Percentiles rank a stretch among this genome's conserved stretches.
Evolutionary conservation across 2,329 filamentous ascomycete species (phyloP).

Genomic region (Fusarium musae): DNA sequence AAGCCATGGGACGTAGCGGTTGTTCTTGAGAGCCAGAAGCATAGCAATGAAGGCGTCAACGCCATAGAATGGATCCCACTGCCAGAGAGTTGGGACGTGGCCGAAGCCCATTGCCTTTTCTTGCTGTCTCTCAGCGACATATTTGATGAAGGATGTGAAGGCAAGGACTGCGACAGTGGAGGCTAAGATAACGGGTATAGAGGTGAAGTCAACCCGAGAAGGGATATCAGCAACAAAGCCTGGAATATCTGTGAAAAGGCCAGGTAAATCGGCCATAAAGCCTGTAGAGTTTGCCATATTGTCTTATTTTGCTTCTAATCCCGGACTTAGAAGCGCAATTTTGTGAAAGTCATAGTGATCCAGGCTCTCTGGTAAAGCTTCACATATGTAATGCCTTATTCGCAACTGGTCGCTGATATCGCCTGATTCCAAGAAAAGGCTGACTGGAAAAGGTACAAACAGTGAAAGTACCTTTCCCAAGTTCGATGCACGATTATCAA

Average conservation of each 20-base stretch:
- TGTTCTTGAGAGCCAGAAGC: slow-evolving; percentile 2
- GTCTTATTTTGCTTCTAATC: not conserved
- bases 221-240: not conserved
- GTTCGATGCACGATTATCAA: not conserved
- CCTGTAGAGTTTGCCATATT: not conserved
- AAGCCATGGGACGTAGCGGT: slow-evolving; percentile 6
- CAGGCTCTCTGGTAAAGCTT: not conserved
- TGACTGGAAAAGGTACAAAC: not conserved
- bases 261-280: not conserved
- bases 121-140: not conserved
- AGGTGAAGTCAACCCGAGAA: not conserved
- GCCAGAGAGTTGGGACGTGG: not conserved
- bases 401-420: not conserved
- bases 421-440: not conserved
- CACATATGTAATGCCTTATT: not conserved
- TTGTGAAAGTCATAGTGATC: not conserved
- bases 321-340: not conserved
- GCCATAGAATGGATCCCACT: slow-evolving; percentile 10
- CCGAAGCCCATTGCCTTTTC: not conserved
- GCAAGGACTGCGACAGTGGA: not conserved
- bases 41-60: not conserved
- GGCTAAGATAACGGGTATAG: not conserved
- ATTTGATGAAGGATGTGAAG: not conserved
- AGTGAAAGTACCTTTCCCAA: not conserved
- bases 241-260: not conserved